These are phyloP conservation scores for Gynandropsis gynandra DNA, from an alignment of 345 rosid species.

Conservation along the genomic window DNA sequence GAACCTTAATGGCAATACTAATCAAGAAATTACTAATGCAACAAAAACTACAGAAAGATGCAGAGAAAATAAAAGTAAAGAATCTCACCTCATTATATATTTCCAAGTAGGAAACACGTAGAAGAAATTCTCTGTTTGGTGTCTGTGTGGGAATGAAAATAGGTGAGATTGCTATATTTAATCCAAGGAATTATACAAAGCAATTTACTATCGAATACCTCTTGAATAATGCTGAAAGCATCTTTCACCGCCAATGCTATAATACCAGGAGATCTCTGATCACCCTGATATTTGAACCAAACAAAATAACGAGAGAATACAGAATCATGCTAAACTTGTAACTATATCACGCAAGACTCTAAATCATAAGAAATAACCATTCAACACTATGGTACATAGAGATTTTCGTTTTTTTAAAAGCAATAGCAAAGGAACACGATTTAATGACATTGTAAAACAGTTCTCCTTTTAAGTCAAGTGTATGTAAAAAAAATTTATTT, in stretches of 20 bases:
- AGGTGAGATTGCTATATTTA: conserved; percentile 22
- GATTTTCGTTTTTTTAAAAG: too few relatives aligned
- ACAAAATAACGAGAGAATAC: conserved; percentile 1
- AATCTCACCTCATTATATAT: conserved; percentile 88
- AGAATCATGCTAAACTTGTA: neutral
- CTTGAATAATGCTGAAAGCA: conserved; percentile 95
- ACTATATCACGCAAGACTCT: neutral
- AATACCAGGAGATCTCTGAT: conserved; percentile 99
- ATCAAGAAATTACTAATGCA: conserved; percentile 10
- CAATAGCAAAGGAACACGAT: too few relatives aligned
- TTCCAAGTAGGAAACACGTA: conserved; percentile 95
- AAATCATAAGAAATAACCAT: neutral
- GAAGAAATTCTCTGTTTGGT: conserved; percentile 87
- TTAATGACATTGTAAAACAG: too few relatives aligned
- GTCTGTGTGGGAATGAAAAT: conserved; percentile 46
- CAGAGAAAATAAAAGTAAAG: conserved; percentile 17
- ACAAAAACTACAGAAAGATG: conserved; percentile 10
- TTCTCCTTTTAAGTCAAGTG: too few relatives aligned
- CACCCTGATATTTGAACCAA: conserved; percentile 66
- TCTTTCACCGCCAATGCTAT: conserved; percentile 96
- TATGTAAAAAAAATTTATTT: too few relatives aligned
- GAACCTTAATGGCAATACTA: conserved; percentile 21
- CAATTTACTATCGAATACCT: conserved; percentile 46
- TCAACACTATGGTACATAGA: too few relatives aligned
- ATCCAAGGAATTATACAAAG: conserved; percentile 13